phyloP scores from a whole-genome alignment of 805 yeast genomes.

The Sungouiella blattae region DNA sequence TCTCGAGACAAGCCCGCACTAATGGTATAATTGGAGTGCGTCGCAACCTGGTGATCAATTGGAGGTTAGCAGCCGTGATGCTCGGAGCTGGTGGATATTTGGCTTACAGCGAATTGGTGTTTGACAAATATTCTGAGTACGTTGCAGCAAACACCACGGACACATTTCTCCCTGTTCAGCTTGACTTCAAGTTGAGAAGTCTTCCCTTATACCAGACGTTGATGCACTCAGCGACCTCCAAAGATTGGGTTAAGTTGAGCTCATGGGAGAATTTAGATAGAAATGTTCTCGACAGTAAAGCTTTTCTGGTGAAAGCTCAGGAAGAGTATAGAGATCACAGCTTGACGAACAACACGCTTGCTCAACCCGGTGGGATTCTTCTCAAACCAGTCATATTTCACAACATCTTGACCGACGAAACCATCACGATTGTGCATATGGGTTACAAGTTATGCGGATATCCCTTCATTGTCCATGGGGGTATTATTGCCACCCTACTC shows the following conservation, averaged over 20 bases:
- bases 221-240: slow-evolving; percentile 41
- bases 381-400: slow-evolving; percentile 69
- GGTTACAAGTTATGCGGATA: slow-evolving; percentile 82
- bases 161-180: slow-evolving; percentile 27
- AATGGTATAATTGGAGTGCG: not conserved
- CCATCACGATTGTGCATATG: slow-evolving; percentile 66
- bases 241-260: slow-evolving; percentile 41
- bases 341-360: slow-evolving; percentile 44
- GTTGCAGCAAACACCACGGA: slow-evolving; percentile 19
- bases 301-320: slow-evolving; percentile 3
- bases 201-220: slow-evolving; percentile 53
- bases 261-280: slow-evolving; percentile 44
- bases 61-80: not conserved
- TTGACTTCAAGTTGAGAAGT: slow-evolving; percentile 47
- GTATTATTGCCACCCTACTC: slow-evolving; percentile 73
- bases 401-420: slow-evolving; percentile 52
- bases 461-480: slow-evolving; percentile 88
- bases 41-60: not conserved
- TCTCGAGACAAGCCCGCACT: no score
- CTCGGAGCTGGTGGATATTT: slow-evolving; percentile 8
- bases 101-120: slow-evolving; percentile 31
- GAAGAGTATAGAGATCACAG: slow-evolving; percentile 11
- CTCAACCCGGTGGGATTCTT: slow-evolving; percentile 76
- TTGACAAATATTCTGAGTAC: slow-evolving; percentile 27
- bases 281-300: slow-evolving; percentile 27